Evolutionary conservation across 106 monocot species (phyloP).

Genomic region (Dendrobium chrysotoxum): DNA sequence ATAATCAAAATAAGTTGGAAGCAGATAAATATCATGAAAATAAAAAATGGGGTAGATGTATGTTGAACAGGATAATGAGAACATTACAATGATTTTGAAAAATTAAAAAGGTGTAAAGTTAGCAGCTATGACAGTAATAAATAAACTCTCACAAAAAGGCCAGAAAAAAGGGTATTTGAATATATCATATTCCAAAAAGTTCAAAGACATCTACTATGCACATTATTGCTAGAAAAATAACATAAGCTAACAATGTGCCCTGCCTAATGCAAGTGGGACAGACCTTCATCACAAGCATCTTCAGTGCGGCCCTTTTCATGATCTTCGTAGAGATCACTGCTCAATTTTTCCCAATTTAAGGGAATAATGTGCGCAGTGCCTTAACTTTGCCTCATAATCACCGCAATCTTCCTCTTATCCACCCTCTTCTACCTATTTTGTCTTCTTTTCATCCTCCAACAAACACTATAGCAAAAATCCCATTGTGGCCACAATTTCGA

Average conservation of each 20-base stretch:
- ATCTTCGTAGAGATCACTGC: background rate
- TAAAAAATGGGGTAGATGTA: background rate
- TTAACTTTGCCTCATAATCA: no score
- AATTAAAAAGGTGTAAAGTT: background rate
- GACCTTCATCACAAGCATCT: background rate
- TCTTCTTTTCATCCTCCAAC: no score
- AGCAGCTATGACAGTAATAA: no score
- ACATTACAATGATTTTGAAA: background rate
- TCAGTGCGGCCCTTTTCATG: background rate
- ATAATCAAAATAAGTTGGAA: background rate
- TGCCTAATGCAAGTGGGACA: background rate
- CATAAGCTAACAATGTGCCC: background rate
- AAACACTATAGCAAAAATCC: no score
- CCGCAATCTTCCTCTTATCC: no score
- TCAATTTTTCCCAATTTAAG: background rate
- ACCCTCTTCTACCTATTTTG: no score
- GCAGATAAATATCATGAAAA: background rate
- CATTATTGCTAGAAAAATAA: background rate
- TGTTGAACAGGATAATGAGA: background rate
- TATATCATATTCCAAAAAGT: background rate
- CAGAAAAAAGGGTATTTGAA: background rate
- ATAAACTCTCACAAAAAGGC: background rate
- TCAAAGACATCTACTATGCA: background rate
- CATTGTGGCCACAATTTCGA: no score
- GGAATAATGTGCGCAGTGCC: no score